A percentile compares a stretch with the other conserved stretches of the same genome.
These are phyloP conservation scores for Apiotrichum montevideense DNA, from an alignment of 1,284 basidiomycete species.

Conservation along the genomic window DNA sequence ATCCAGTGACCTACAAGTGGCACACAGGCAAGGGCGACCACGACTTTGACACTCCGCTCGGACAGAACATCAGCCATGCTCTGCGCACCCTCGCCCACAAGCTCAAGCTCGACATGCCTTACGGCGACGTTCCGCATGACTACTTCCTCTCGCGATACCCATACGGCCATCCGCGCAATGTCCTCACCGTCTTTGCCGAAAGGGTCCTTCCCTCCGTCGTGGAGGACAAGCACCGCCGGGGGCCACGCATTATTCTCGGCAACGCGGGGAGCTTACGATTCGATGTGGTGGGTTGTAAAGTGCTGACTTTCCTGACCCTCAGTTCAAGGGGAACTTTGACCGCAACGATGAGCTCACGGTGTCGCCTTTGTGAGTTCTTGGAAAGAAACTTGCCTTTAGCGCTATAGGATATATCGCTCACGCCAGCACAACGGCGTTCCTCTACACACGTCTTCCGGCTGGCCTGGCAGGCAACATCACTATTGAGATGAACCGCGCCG, in stretches of 20 bases:
- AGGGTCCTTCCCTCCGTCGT: slow-evolving; percentile 49
- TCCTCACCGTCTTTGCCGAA: slow-evolving; percentile 58
- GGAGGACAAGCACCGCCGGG: slow-evolving; percentile 22
- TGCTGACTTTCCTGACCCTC: not conserved
- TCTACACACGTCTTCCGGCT: slow-evolving; percentile 34
- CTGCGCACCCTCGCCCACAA: slow-evolving; percentile 28
- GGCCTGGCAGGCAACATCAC: slow-evolving; percentile 32
- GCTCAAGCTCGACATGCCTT: slow-evolving; percentile 44
- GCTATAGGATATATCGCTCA: not conserved
- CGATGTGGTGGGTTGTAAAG: slow-evolving; percentile 51
- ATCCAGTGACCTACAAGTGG: slow-evolving; percentile 45
- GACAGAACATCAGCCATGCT: slow-evolving; percentile 30
- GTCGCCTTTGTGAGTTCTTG: no score
- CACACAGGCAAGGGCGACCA: slow-evolving; percentile 31
- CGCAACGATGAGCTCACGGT: slow-evolving; percentile 71
- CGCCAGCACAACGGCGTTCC: slow-evolving; percentile 27
- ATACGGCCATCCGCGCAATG: slow-evolving; percentile 60
- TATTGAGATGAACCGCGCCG: slow-evolving; percentile 41
- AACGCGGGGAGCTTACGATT: slow-evolving; percentile 72
- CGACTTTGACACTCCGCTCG: slow-evolving; percentile 37
- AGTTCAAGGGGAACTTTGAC: slow-evolving; percentile 59
- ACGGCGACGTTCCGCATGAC: slow-evolving; percentile 67
- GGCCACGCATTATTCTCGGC: slow-evolving; percentile 58
- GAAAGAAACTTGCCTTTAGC: no score
- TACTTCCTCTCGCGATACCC: slow-evolving; percentile 61